Conservation (phyloP, 495 filamentous ascomycete genomes). For the Venustampulla echinocandica region DNA sequence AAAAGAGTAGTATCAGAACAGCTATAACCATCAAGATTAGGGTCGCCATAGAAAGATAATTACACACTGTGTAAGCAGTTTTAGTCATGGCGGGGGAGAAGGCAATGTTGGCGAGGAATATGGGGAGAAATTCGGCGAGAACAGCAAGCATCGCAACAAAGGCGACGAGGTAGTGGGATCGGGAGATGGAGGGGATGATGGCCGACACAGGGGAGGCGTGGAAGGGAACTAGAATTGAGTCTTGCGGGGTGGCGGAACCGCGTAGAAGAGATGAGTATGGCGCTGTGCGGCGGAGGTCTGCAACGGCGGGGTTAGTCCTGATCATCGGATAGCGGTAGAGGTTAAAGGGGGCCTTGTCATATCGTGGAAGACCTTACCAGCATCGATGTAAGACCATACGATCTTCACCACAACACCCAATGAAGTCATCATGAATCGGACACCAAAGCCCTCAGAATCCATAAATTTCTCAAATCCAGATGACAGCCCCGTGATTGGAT, state of each 20-base stretch:
- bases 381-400: constrained; percentile 26
- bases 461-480: constrained; percentile 29
- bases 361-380: constrained; percentile 19
- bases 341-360: no score
- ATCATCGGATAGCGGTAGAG: neutral
- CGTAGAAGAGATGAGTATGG: constrained; percentile 6
- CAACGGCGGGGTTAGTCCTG: neutral
- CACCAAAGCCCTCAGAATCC: constrained; percentile 25
- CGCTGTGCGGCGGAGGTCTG: constrained; percentile 4
- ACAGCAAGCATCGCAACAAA: constrained; percentile 4
- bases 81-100: constrained; percentile 9
- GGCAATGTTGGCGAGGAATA: constrained; percentile 10
- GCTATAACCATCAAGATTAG: constrained; percentile 8
- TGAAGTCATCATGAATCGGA: constrained; percentile 26
- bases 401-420: constrained; percentile 24
- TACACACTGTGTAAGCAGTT: constrained; percentile 3
- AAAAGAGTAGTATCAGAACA: neutral
- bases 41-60: neutral
- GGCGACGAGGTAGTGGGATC: constrained; percentile 1
- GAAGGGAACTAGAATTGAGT: constrained; percentile 6
- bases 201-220: constrained; percentile 4
- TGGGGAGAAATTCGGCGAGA: constrained; percentile 10
- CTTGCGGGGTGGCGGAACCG: neutral
- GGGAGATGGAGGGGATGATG: constrained; percentile 5
- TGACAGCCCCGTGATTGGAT: neutral